phyloP scores from a whole-genome alignment of 441 rosid genomes.

The Aleurites moluccanus region DNA sequence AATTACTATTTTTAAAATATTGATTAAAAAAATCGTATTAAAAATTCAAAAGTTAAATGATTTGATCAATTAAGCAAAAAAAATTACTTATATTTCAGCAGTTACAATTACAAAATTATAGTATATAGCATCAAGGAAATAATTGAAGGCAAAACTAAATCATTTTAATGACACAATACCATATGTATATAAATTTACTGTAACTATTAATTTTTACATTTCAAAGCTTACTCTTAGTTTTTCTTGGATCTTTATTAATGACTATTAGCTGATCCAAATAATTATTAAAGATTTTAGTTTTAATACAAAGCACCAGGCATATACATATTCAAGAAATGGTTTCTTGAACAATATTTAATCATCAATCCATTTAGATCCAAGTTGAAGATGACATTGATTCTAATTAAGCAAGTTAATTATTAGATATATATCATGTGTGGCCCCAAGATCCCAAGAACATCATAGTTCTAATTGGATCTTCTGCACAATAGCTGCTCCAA shows the following conservation, averaged over 20 bases:
- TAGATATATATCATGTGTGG: constrained; percentile 36
- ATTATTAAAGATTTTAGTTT: neutral
- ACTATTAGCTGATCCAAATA: neutral
- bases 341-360: neutral
- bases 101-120: too few relatives aligned
- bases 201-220: neutral
- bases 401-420: neutral
- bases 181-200: too few relatives aligned
- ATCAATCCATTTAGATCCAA: neutral
- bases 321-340: too few relatives aligned
- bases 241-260: neutral
- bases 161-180: neutral
- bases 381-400: neutral
- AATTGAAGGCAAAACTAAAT: too few relatives aligned
- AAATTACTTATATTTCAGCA: too few relatives aligned
- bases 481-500: constrained; percentile 20
- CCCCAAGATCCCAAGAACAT: constrained; percentile 67
- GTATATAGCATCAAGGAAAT: too few relatives aligned
- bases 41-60: too few relatives aligned
- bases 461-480: constrained; percentile 61
- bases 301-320: too few relatives aligned
- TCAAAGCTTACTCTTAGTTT: neutral
- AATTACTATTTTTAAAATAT: too few relatives aligned
- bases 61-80: too few relatives aligned
- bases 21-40: too few relatives aligned